phyloP scores from a whole-genome alignment of 129 eudicot genomes.

The Tanacetum coccineum region DNA sequence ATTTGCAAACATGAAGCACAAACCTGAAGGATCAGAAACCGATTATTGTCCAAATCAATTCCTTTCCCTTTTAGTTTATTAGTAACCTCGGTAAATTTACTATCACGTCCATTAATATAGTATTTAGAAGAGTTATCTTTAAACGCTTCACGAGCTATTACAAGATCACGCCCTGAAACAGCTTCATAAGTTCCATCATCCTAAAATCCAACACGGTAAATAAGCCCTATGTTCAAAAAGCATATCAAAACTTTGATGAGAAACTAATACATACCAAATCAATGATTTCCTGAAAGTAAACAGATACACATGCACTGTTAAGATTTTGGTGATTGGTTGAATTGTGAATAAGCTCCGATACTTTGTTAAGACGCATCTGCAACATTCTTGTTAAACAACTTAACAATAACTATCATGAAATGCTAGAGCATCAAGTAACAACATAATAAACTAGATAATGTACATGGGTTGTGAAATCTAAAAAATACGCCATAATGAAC shows the following conservation, averaged over 20 bases:
- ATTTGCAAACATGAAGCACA: background rate
- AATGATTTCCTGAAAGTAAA: conserved; percentile 87
- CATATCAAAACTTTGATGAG: background rate
- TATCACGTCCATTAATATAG: conserved; percentile 62
- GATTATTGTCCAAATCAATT: conserved; percentile 92
- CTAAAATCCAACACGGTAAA: conserved; percentile 30
- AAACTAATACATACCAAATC: conserved; percentile 57
- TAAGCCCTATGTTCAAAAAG: background rate
- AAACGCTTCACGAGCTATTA: conserved; percentile 79
- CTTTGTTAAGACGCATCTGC: conserved; percentile 98
- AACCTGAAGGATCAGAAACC: conserved; percentile 96
- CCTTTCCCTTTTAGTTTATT: conserved; percentile 84
- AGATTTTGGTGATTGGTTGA: conserved; percentile 90
- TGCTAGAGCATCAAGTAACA: too few relatives aligned
- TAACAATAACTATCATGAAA: background rate
- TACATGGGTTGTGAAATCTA: background rate
- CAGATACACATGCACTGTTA: conserved; percentile 90
- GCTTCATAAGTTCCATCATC: conserved; percentile 76
- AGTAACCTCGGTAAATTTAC: conserved; percentile 86
- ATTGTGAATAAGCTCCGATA: conserved; percentile 95
- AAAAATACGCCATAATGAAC: background rate
- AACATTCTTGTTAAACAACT: background rate
- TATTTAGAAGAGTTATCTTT: conserved; percentile 81
- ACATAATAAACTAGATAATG: background rate
- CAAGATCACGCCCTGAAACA: conserved; percentile 82